Evolutionary conservation across 1,284 basidiomycete genomes (phyloP), one percentile per base, ranked within the genome.

Genomic region (Moniliophthora roreri): DNA sequence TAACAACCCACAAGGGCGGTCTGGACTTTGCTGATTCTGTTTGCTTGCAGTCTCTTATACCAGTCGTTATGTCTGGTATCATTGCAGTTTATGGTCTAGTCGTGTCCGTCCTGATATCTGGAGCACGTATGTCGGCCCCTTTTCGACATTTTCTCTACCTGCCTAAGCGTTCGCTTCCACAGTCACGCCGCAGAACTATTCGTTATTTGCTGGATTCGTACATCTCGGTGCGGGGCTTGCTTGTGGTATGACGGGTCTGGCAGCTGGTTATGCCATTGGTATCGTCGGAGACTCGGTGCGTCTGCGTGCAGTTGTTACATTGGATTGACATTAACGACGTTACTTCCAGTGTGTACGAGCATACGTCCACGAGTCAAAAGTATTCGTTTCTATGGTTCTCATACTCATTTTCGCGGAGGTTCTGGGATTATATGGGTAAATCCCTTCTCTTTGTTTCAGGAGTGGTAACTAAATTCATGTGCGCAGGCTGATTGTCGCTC

Each of bases 251-350:
- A 95, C 96, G 11, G 96, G 96, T 54, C 72, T 99, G 44, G 91
- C 95, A n/a, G 96, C 96, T 2, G 96, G 96, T 6, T 96, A 95
- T 67, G 95, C 96, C n/a, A 96, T 99, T 67, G 96, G 96, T 28
- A 85, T 90, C 57, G 93, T 98, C 23, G 96, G 95, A 52, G 96
- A 99, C 67, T 87, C 95, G 20, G 95, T 94, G 63, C 58, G 89
- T 71, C 18, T 37, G 20, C 18, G 50, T 26, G 38, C 51, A 51
- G 45, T 47, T 50, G 32, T 32, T 53, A 35, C 32, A 28, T 36
- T 16, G 37, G 54, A 48, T 47, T 41, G 36, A 16, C 47, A 53
- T 40, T 54, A 54, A 46, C 60, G 34, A 41, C 23, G 10, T 20
- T 32, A 10, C 15, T 15, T 28, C 10, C 51, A 87, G 85, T 87